Percentiles rank a stretch among this genome's conserved stretches.
These are phyloP conservation scores for Kodamaea lidongshanica DNA, from an alignment of 805 yeast genomes.

Conservation along the genomic window DNA sequence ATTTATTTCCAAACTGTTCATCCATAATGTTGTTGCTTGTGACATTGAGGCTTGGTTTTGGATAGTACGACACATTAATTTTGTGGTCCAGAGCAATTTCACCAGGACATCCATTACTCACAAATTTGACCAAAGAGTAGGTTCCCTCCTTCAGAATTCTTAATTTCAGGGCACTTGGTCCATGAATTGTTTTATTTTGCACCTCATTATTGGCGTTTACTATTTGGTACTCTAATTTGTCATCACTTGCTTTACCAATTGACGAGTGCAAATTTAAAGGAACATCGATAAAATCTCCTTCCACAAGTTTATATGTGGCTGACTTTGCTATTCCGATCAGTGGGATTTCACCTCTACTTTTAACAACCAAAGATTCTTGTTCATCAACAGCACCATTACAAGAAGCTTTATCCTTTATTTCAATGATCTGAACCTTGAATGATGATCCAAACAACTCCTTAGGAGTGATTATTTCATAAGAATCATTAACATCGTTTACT, in stretches of 20 bases:
- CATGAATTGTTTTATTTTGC: constrained; percentile 7
- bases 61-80: constrained; percentile 18
- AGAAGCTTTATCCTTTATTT: constrained; percentile 67
- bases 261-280: constrained; percentile 44
- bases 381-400: constrained; percentile 70
- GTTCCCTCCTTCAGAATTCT: constrained; percentile 36
- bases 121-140: constrained; percentile 35
- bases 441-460: constrained; percentile 60
- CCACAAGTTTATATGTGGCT: constrained; percentile 37
- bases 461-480: constrained; percentile 47
- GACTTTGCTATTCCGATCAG: constrained; percentile 19
- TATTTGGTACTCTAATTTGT: constrained; percentile 28
- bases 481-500: constrained; percentile 32
- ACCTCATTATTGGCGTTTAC: constrained; percentile 17
- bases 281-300: constrained; percentile 53
- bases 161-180: constrained; percentile 18
- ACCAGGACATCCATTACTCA: constrained; percentile 44
- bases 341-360: constrained; percentile 68
- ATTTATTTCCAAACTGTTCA: constrained; percentile 21
- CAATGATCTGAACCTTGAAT: constrained; percentile 56
- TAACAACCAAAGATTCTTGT: constrained; percentile 48
- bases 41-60: constrained; percentile 21
- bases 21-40: constrained; percentile 13
- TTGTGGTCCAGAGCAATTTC: constrained; percentile 16
- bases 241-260: constrained; percentile 23